Percentiles rank a stretch among this genome's conserved stretches.
phyloP scores from a whole-genome alignment of 768 basidiomycete species.

The Amanita polypyramis region DNA sequence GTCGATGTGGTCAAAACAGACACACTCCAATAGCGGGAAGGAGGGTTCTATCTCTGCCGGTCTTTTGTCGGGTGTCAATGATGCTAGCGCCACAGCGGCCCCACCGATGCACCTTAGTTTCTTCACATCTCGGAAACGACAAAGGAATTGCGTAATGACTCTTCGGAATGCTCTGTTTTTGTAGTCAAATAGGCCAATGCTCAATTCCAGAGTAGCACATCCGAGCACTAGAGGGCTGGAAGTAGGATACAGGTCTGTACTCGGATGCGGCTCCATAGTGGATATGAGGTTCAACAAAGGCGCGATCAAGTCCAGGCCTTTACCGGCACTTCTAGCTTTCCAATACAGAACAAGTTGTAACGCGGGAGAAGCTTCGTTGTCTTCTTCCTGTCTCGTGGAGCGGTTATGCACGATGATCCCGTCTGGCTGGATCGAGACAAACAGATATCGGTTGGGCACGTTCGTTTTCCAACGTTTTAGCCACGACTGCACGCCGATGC shows the following conservation, averaged over 20 bases:
- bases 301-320: background rate
- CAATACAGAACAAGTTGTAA: background rate
- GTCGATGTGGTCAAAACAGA: background rate
- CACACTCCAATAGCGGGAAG: background rate
- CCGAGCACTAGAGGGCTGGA: background rate
- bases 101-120: background rate
- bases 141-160: background rate
- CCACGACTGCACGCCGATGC: background rate
- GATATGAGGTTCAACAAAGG: background rate
- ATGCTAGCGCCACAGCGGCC: background rate
- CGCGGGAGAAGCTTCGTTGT: background rate
- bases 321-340: background rate
- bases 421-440: background rate
- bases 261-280: background rate
- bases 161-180: background rate
- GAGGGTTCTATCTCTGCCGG: background rate
- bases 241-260: background rate
- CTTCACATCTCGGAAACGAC: background rate
- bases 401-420: conserved; percentile 4
- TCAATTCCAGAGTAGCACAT: conserved; percentile 1
- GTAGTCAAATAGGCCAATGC: background rate
- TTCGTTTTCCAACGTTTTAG: background rate
- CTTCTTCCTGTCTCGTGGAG: background rate
- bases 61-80: background rate
- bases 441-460: background rate